phyloP scores from a whole-genome alignment of 805 yeast species.

The Cyberlindnera subsufficiens region DNA sequence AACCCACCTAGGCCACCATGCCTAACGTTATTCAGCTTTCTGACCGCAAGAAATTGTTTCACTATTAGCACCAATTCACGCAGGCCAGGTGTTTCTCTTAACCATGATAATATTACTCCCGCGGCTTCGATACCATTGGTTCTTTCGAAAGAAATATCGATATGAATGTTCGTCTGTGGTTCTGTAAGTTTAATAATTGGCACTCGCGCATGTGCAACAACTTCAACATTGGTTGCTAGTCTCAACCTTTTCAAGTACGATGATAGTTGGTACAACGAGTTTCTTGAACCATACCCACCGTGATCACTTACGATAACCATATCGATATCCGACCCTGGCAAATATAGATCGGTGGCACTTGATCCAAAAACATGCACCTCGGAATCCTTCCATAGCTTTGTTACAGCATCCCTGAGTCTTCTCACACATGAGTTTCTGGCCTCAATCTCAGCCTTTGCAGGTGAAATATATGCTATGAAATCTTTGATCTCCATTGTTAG shows the following conservation, averaged over 20 bases:
- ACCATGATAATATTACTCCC: conserved; percentile 68
- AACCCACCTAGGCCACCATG: conserved; percentile 95
- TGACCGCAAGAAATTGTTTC: conserved; percentile 76
- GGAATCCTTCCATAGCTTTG: conserved; percentile 68
- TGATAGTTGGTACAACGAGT: conserved; percentile 67
- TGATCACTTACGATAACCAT: conserved; percentile 71
- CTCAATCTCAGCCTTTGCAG: conserved; percentile 66
- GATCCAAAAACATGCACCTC: conserved; percentile 89
- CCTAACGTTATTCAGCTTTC: conserved; percentile 80
- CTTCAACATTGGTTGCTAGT: conserved; percentile 71
- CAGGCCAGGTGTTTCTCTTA: conserved; percentile 65
- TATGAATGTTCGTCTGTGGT: conserved; percentile 58
- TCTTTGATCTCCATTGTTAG: conserved; percentile 79
- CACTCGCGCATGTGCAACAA: conserved; percentile 84
- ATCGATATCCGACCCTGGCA: conserved; percentile 95
- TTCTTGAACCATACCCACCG: conserved; percentile 54
- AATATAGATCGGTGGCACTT: conserved; percentile 83
- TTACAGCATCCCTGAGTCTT: conserved; percentile 47
- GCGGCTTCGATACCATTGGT: conserved; percentile 82
- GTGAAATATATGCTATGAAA: conserved; percentile 80
- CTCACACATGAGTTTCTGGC: conserved; percentile 61
- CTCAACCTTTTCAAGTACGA: conserved; percentile 55
- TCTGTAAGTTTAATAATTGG: conserved; percentile 93
- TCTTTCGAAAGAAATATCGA: conserved; percentile 88
- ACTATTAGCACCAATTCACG: conserved; percentile 76